These are phyloP conservation scores for Pythium utonaiense DNA, from an alignment of 352 stramenopile species.

Conservation along the genomic window DNA sequence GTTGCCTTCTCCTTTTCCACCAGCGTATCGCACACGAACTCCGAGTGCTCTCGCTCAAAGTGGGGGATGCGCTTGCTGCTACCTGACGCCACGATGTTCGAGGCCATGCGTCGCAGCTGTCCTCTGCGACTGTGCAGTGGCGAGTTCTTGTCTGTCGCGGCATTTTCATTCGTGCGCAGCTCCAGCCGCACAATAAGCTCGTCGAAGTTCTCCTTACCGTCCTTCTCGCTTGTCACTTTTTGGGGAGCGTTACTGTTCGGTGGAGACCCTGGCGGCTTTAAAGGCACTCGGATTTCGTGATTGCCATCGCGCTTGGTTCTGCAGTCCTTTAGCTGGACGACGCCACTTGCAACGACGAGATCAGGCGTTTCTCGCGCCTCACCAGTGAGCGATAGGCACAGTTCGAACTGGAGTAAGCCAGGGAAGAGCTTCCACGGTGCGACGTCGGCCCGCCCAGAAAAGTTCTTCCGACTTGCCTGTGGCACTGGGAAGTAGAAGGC, in stretches of 20 bases:
- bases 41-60: constrained; percentile 60
- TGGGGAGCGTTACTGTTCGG: neutral
- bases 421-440: constrained; percentile 75
- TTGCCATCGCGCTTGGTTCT: constrained; percentile 22
- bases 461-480: constrained; percentile 73
- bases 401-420: constrained; percentile 66
- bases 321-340: constrained; percentile 46
- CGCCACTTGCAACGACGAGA: constrained; percentile 51
- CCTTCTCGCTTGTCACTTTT: neutral
- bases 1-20: constrained; percentile 65
- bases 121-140: neutral
- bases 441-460: constrained; percentile 68
- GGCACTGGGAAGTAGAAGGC: constrained; percentile 81
- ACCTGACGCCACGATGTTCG: constrained; percentile 7
- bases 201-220: constrained; percentile 23
- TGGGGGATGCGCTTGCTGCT: constrained; percentile 23
- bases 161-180: constrained; percentile 25
- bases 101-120: constrained; percentile 12
- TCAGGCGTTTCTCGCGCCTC: constrained; percentile 68
- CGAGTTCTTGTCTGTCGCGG: constrained; percentile 8
- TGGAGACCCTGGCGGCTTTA: neutral
- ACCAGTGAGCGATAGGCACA: constrained; percentile 66
- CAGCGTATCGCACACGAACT: constrained; percentile 66
- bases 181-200: constrained; percentile 55
- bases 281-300: constrained; percentile 28